Percentiles rank a stretch among this genome's conserved stretches.
phyloP scores from a whole-genome alignment of 768 basidiomycete species.

The Phylloporus arenicola region DNA sequence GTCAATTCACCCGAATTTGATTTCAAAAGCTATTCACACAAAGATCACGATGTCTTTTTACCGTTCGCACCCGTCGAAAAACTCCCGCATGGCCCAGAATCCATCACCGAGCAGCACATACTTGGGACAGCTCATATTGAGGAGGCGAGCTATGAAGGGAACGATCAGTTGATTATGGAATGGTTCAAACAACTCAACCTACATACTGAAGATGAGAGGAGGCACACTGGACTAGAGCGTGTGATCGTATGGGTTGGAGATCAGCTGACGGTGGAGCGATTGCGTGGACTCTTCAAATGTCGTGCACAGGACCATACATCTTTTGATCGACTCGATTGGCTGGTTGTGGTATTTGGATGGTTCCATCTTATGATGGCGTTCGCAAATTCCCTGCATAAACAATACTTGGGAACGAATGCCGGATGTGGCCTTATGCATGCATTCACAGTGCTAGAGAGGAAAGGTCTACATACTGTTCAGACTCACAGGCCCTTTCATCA shows the following conservation, averaged over 20 bases:
- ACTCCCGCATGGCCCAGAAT: neutral
- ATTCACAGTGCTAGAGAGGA: constrained; percentile 17
- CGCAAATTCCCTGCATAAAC: no score
- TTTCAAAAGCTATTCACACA: no score
- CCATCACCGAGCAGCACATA: neutral
- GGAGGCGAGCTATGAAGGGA: constrained; percentile 39
- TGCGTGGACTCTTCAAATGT: constrained; percentile 32
- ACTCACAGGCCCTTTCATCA: constrained; percentile 21
- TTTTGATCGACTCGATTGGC: constrained; percentile 35
- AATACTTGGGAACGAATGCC: neutral
- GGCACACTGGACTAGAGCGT: constrained; percentile 14
- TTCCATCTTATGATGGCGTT: constrained; percentile 39
- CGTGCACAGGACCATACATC: constrained; percentile 35
- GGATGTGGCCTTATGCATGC: constrained; percentile 16
- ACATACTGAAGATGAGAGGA: constrained; percentile 14
- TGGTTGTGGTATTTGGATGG: no score
- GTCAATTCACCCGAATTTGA: no score
- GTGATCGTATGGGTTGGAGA: constrained; percentile 34
- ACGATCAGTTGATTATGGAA: constrained; percentile 22
- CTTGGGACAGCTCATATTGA: constrained; percentile 1
- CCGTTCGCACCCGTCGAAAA: neutral
- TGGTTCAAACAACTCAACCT: constrained; percentile 7
- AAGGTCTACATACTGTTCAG: constrained; percentile 8
- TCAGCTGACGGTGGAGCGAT: constrained; percentile 35
- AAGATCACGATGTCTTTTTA: no score